Evolutionary conservation across 768 basidiomycete genomes (phyloP).

Genomic region (Mycena epipterygia): DNA sequence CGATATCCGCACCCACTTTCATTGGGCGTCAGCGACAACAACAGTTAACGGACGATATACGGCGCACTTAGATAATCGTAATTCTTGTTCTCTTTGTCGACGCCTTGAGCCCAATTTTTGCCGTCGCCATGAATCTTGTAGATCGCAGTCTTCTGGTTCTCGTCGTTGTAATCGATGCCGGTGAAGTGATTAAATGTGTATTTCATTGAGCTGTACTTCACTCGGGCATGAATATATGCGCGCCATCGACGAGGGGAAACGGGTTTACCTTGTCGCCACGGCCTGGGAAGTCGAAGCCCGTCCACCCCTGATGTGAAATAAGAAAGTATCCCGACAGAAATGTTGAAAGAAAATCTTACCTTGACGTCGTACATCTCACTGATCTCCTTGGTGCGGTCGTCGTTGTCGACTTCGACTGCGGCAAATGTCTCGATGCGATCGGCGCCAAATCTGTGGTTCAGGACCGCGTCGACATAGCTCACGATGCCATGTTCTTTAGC

Average conservation of each 20-base stretch:
- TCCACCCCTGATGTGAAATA: slow-evolving; percentile 63
- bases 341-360: neutral
- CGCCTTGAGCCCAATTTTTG: slow-evolving; percentile 72
- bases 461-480: slow-evolving; percentile 73
- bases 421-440: slow-evolving; percentile 70
- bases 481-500: slow-evolving; percentile 69
- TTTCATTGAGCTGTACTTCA: slow-evolving; percentile 64
- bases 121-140: slow-evolving; percentile 68
- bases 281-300: slow-evolving; percentile 73
- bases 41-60: neutral
- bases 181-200: slow-evolving; percentile 75
- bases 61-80: slow-evolving; percentile 69
- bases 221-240: neutral
- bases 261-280: slow-evolving; percentile 64
- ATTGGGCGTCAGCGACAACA: neutral
- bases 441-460: slow-evolving; percentile 74
- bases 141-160: slow-evolving; percentile 61
- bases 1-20: slow-evolving; percentile 55
- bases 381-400: slow-evolving; percentile 50
- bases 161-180: slow-evolving; percentile 76
- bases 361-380: slow-evolving; percentile 39
- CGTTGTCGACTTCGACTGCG: slow-evolving; percentile 67
- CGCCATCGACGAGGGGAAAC: neutral
- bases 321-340: neutral
- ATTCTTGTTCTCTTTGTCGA: slow-evolving; percentile 74